A percentile compares a stretch with the other conserved stretches of the same genome.
Evolutionary conservation across 108 stramenopile species (phyloP).

Genomic region (Mayamaea pseudoterrestris): DNA sequence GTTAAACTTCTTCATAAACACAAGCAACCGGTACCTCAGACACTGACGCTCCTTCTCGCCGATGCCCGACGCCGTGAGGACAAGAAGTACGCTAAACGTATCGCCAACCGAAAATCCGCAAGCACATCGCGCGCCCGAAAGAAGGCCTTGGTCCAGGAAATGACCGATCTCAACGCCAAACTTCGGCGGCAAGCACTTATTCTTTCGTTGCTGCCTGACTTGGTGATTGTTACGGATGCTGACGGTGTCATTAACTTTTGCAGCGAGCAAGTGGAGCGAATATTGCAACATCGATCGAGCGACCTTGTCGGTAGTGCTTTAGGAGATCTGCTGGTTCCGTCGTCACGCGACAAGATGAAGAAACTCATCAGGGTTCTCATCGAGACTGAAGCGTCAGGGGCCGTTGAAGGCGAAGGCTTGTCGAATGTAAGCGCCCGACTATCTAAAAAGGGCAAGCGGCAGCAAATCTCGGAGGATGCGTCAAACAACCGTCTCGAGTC

Average conservation of each 20-base stretch:
- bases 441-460: too few species aligned
- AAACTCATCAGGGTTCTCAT: constrained; percentile 39
- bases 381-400: constrained; percentile 8
- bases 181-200: constrained; percentile 63
- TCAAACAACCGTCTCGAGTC: too few species aligned
- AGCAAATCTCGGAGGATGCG: too few species aligned
- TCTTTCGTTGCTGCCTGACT: constrained; percentile 63
- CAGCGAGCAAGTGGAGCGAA: constrained; percentile 63
- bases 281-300: constrained; percentile 38
- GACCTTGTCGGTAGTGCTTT: constrained; percentile 54
- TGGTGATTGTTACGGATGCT: constrained; percentile 47
- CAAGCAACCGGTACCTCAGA: constrained; percentile 55
- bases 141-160: constrained; percentile 81
- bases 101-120: constrained; percentile 85
- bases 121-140: constrained; percentile 81
- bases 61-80: constrained; percentile 62
- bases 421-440: too few species aligned
- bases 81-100: constrained; percentile 68
- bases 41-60: constrained; percentile 45
- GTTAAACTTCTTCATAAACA: constrained; percentile 36
- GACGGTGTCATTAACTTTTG: constrained; percentile 74
- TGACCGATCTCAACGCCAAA: constrained; percentile 63
- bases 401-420: constrained; percentile 11
- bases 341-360: constrained; percentile 38
- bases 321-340: constrained; percentile 40